Evolutionary conservation across 1,139 yeast genomes (phyloP), one percentile per base, ranked within the genome.

Genomic region (Saccharomyces hybrid): DNA sequence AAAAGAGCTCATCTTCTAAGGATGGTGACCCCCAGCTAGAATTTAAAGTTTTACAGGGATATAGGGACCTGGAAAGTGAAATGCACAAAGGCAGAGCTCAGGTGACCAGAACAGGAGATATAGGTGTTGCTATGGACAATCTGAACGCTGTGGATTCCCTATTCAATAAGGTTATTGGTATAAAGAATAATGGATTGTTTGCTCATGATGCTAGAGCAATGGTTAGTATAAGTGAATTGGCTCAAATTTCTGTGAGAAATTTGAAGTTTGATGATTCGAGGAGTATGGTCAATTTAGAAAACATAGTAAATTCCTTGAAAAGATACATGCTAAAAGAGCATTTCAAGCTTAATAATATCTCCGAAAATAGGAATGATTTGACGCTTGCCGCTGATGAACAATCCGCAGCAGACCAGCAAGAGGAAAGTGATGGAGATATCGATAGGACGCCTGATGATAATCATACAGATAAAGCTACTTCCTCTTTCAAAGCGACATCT

Each of bases 161-260:
- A n/a, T 78, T 75, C 54, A 60, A 66, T 1, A 65, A 65, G 44
- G 67, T 74, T 2, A 66, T 65, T 42, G 67, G 65, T 19, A 56
- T 73, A 3, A 67, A 70, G 3, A 73, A 69, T 52, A 73, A 73
- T 53, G 66, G 70, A 0, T 59, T 78, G 6, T 73, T 75, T 47
- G 78, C 80, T 0, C 73, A 76, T 54, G 83, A 79, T 62, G 71
- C 82, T 0, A 72, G 74, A 46, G 74, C 78, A 14, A 65, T 78
- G 57, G 67, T 71, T 26, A 75, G 71, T 53, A 71, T 78, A 26
- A 74, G 79, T 51, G 75, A 75, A 53, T 70, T 78, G 55, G 75
- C 80, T n/a, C 74, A 75, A 48, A 63, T 78, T 29, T 85, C 86
- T 54, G 81, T 87, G 2, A 75, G 81, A 52, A 83, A 82, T 66